Evolutionary conservation across 495 filamentous ascomycete genomes (phyloP), one percentile per base, ranked within the genome.

Genomic region (Tuber aestivum): DNA sequence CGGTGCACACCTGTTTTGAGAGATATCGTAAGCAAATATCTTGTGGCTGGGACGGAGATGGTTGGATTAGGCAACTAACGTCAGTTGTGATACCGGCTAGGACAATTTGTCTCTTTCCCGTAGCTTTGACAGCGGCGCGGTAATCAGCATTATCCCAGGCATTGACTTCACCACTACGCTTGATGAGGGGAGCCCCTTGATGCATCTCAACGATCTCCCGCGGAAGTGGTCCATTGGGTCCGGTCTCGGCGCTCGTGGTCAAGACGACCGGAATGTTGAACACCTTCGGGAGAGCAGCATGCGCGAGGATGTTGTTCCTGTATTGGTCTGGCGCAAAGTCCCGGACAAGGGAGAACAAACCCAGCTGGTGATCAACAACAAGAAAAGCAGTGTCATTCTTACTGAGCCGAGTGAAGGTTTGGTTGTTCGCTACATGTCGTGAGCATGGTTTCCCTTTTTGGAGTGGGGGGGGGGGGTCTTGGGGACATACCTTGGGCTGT

Each of bases 71-170:
- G 27, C 37, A 41, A 89, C 90, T 92, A 76, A 94, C 92, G 82
- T 94, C 92, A 0, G 92, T 94, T 0, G 89, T 88, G 74, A 94
- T 93, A 20, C 92, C 92, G 21, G 85, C 91, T 1, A 94, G 77
- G 82, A 94, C 92, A 75, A 94, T 84, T 82, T 94, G 92, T 61
- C 86, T 90, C 83, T 89, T 90, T 72, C 88, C 88, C 1, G 90
- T 87, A 4, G 90, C 90, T 50, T 83, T 82, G 71, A 94, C 87
- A 27, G 92, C 92, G 6, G 85, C 85, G 14, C 88, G 87, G 86
- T 94, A 93, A 0, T 92, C 89, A 4, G 85, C 71, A 79, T 93
- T 93, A 82, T 94, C 92, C 92, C 92, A 94, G 6, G 92, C 92
- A 77, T 94, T 87, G 78, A 94, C 92, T 79, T 94, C 92, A 45